These are phyloP conservation scores for Xenoacremonium recifei DNA, from an alignment of 2,329 filamentous ascomycete genomes.

Conservation along the genomic window DNA sequence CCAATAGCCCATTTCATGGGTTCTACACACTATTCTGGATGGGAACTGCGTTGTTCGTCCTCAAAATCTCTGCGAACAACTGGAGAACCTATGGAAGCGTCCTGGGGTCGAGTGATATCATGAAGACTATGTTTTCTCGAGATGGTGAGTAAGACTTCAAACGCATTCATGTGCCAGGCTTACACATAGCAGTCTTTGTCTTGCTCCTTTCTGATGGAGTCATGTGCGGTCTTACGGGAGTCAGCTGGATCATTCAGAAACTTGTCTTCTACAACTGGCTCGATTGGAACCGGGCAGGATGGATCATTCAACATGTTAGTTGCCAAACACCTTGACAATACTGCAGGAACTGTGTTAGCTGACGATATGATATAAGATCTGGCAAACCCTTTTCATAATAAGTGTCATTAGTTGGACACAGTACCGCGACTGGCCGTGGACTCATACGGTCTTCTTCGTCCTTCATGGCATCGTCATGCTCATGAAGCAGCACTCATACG, in stretches of 20 bases:
- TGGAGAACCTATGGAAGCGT: conserved; percentile 67
- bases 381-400: conserved; percentile 65
- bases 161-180: not conserved
- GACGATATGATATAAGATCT: too few relatives aligned
- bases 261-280: conserved; percentile 58
- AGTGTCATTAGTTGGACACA: conserved; percentile 64
- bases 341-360: too few relatives aligned
- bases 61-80: conserved; percentile 67
- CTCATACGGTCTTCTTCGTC: conserved; percentile 75
- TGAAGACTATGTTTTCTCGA: conserved; percentile 61
- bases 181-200: conserved; percentile 42
- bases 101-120: conserved; percentile 69
- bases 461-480: conserved; percentile 72
- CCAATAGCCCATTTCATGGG: conserved; percentile 71
- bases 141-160: conserved; percentile 37
- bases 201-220: conserved; percentile 63
- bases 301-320: conserved; percentile 68
- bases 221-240: conserved; percentile 64
- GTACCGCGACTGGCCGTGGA: conserved; percentile 77
- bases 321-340: too few relatives aligned
- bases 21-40: conserved; percentile 83
- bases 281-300: conserved; percentile 66
- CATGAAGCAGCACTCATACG: conserved; percentile 82
- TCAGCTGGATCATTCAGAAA: conserved; percentile 65
- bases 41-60: conserved; percentile 62